Base-by-base conservation (phyloP, 1,284 basidiomycete genomes). In the Puccinia triticina region DNA sequence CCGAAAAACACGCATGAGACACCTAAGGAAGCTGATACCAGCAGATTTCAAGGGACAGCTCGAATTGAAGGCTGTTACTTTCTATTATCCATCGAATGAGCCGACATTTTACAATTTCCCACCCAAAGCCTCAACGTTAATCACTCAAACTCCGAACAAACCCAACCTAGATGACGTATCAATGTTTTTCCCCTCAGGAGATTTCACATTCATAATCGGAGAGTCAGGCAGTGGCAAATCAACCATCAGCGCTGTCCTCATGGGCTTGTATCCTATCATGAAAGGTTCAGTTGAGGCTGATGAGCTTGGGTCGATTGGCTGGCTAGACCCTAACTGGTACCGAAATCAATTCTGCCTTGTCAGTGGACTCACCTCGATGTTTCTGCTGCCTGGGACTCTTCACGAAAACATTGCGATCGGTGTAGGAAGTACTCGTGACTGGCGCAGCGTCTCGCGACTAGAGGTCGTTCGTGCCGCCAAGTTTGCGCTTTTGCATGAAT, bases 121-220 rank as follows among this genome's bases (percentile, higher is more conserved):
- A 1, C 26, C 78, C 16, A 8, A 55, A 29, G 21, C 21, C 16
- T 23, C 29, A 61, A 21, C 21, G 11, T 43, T 43, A 40, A 26
- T 43, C 21, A 67, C 34, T 29, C 46, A 34, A 46, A 50, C 59
- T 32, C 59, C 69, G 29, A 40, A 46, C 34, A 40, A 48, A 21
- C 84, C 85, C 12, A 92, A 92, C 18, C 89, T 95, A 34, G 85
- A 88, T 43, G 88, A 92, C 85, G 90, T 93, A 77, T 90, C 89
- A 40, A 89, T 94, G 83, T 93, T 89, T 89, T 90, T 99, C 71
- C 93, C 95, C 0, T 90, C 94, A 0, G 89, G 90, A 55, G 95
- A 98, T 87, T 94, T 90, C 29, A 97, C 96, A 0, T 98, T 95
- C 88, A 92, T 98, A 85, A 94, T 98, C 78, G 96, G 96, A 72